These are phyloP conservation scores for Colletotrichum truncatum DNA, from an alignment of 2,329 filamentous ascomycete genomes.

Conservation along the genomic window DNA sequence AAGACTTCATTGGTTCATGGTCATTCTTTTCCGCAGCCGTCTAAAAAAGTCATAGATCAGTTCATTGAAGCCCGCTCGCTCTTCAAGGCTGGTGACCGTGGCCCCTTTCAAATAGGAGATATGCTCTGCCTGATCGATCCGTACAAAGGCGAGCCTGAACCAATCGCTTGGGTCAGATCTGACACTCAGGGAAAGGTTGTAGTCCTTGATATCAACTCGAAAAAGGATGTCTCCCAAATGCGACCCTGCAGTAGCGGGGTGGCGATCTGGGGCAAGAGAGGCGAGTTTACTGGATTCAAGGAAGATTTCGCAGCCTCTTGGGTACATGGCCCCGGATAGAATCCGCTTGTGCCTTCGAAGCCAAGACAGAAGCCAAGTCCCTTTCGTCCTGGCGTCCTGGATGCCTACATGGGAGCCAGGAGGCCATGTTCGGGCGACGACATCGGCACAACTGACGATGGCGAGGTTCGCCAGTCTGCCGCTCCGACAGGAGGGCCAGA, in stretches of 20 bases:
- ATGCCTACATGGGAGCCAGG: conserved; percentile 13
- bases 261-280: conserved; percentile 1
- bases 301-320: neutral
- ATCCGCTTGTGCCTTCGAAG: neutral
- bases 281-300: conserved; percentile 16
- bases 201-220: neutral
- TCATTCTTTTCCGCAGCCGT: no score
- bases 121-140: conserved; percentile 9
- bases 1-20: no score
- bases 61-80: neutral
- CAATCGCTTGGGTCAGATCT: neutral
- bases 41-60: neutral
- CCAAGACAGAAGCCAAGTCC: neutral
- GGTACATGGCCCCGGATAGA: conserved; percentile 13
- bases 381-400: neutral
- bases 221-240: neutral
- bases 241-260: neutral
- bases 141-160: conserved; percentile 1
- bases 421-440: neutral
- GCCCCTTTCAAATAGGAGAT: conserved; percentile 6
- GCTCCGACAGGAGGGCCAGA: neutral
- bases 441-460: neutral
- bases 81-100: neutral
- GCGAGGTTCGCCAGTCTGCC: neutral
- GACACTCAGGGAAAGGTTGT: neutral